Evolutionary conservation across 1,284 basidiomycete genomes (phyloP).

Genomic region (Schizopora paradoxa): DNA sequence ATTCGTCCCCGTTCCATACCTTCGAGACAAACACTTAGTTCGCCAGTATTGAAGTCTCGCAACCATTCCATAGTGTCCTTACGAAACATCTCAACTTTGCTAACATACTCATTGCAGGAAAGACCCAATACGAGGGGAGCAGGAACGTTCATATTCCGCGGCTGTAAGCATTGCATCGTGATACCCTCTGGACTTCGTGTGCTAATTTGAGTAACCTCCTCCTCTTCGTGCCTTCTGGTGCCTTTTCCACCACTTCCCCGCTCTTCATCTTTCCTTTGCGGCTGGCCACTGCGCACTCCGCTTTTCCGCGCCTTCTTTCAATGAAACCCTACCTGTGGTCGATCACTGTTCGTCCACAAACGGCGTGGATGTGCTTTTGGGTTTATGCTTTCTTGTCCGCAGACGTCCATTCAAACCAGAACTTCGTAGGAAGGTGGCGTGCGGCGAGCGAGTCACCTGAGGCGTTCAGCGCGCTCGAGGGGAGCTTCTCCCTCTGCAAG

Average conservation of each 20-base stretch:
- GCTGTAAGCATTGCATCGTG: no score
- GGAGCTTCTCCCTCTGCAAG: slow-evolving; percentile 10
- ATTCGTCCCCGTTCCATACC: neutral
- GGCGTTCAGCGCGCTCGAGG: slow-evolving; percentile 1
- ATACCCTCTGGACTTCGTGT: no score
- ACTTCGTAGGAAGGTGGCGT: slow-evolving; percentile 9
- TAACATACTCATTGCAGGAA: slow-evolving; percentile 3
- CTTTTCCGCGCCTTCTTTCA: neutral
- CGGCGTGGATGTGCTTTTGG: neutral
- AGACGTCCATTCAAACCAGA: slow-evolving; percentile 10
- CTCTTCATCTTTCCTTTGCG: neutral
- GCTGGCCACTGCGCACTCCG: neutral
- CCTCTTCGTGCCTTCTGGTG: neutral
- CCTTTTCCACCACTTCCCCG: neutral
- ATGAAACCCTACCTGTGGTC: neutral
- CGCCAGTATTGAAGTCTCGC: neutral
- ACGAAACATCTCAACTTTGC: neutral
- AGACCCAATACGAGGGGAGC: slow-evolving; percentile 6
- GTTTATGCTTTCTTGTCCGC: neutral
- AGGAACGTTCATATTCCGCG: slow-evolving; percentile 8
- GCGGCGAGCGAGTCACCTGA: neutral
- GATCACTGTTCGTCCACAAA: neutral
- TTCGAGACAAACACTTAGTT: neutral
- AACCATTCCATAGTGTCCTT: neutral
- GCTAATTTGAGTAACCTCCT: neutral